Conservation (phyloP, 2,329 filamentous ascomycete genomes). For the Ophiostoma sp. region DNA sequence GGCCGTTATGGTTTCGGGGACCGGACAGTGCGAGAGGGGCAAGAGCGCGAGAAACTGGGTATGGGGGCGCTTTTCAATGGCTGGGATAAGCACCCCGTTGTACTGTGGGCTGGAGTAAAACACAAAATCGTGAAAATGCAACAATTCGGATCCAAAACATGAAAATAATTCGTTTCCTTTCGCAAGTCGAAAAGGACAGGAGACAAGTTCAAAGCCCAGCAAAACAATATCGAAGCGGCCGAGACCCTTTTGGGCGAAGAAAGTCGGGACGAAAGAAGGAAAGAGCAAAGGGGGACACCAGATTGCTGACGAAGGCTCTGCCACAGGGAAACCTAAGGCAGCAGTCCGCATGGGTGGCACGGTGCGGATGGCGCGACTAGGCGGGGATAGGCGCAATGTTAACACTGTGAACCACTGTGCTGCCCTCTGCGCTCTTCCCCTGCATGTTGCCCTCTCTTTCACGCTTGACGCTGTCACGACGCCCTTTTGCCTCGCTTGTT, state of each 20-base stretch:
- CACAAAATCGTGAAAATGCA: not conserved
- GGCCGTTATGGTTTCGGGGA: not conserved
- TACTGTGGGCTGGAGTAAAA: not conserved
- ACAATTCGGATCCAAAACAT: not conserved
- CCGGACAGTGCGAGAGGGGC: slow-evolving; percentile 19
- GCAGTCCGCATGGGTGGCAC: slow-evolving; percentile 18
- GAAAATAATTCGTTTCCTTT: not conserved
- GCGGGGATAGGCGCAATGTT: too few relatives aligned
- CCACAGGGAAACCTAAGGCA: slow-evolving; percentile 20
- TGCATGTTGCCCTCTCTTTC: not conserved
- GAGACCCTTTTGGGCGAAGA: not conserved
- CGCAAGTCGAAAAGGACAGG: not conserved
- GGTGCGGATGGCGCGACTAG: not conserved
- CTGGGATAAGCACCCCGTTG: not conserved
- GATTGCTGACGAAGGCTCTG: slow-evolving; percentile 20
- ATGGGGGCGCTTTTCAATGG: slow-evolving; percentile 8
- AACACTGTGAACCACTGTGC: slow-evolving; percentile 1
- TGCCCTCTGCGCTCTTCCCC: not conserved
- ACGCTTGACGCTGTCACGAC: not conserved
- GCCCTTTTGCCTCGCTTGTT: not conserved
- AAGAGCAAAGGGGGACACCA: not conserved
- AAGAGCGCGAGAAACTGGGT: not conserved
- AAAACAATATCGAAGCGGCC: not conserved
- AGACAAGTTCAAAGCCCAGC: not conserved
- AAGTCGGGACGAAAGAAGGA: slow-evolving; percentile 11